These are phyloP conservation scores for Chlorella sp. DNA, from an alignment of 139 green algal species.

Conservation along the genomic window DNA sequence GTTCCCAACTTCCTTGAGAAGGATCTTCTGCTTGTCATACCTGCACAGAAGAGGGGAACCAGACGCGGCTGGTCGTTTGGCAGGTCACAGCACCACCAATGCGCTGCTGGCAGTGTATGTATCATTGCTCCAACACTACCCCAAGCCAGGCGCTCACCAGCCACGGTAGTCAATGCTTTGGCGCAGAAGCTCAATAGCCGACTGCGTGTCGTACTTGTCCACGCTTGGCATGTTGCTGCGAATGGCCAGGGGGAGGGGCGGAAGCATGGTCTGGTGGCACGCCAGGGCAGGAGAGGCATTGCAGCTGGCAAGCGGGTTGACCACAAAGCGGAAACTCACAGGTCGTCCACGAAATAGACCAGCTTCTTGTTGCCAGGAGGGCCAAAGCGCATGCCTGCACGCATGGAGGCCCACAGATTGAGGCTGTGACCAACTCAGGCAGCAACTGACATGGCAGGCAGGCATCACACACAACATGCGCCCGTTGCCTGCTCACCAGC, in stretches of 20 bases:
- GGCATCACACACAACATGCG: no score
- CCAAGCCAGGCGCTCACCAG: constrained; percentile 58
- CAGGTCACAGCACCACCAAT: no score
- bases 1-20: constrained; percentile 89
- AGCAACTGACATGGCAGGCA: no score
- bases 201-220: constrained; percentile 97
- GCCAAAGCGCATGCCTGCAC: constrained; percentile 82
- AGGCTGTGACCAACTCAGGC: no score
- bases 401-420: no score
- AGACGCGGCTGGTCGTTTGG: no score
- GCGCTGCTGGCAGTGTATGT: no score
- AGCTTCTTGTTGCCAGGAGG: constrained; percentile 76
- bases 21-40: constrained; percentile 91
- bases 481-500: constrained; percentile 24
- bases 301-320: no score
- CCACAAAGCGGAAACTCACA: constrained; percentile 9
- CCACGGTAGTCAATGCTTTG: constrained; percentile 91
- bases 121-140: background rate
- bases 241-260: no score
- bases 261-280: no score
- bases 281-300: no score
- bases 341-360: constrained; percentile 93
- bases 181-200: constrained; percentile 87
- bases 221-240: constrained; percentile 85
- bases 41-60: constrained; percentile 17